These are phyloP conservation scores for Stephanodiscus triporus DNA, from an alignment of 108 stramenopile species.

Conservation along the genomic window DNA sequence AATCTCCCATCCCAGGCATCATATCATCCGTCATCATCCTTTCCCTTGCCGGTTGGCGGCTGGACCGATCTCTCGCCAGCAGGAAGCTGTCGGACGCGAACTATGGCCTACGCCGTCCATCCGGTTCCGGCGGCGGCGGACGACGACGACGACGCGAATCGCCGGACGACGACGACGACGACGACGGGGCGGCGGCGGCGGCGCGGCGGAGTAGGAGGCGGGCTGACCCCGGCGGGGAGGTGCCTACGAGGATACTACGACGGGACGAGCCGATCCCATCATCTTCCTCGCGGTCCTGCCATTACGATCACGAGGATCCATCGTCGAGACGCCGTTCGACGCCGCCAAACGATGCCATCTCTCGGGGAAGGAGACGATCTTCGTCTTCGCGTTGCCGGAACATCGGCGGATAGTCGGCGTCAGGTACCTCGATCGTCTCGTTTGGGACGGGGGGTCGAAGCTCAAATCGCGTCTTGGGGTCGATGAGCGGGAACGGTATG, in stretches of 20 bases:
- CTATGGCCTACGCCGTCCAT: conserved; percentile 68
- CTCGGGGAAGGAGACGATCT: conserved; percentile 54
- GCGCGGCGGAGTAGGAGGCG: too few relatives aligned
- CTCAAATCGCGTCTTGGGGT: conserved; percentile 78
- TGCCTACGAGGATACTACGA: conserved; percentile 79
- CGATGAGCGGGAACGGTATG: conserved; percentile 52
- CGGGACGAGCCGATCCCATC: conserved; percentile 61
- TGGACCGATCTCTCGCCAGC: too few relatives aligned
- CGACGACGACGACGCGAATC: neutral
- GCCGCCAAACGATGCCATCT: conserved; percentile 75
- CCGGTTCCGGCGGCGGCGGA: conserved; percentile 47
- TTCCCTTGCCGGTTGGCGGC: too few relatives aligned
- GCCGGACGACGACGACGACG: conserved; percentile 21
- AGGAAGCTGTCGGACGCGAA: conserved; percentile 69
- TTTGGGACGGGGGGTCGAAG: conserved; percentile 76
- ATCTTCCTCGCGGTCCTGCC: conserved; percentile 59
- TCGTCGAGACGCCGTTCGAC: conserved; percentile 71
- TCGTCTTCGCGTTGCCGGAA: conserved; percentile 84
- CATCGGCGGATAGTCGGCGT: conserved; percentile 80
- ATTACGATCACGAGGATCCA: conserved; percentile 66
- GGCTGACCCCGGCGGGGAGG: conserved; percentile 76
- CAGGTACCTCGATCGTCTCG: conserved; percentile 75
- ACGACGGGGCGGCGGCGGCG: conserved; percentile 14
- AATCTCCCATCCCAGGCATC: too few relatives aligned
- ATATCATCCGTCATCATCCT: too few relatives aligned